Evolutionary conservation across 2,329 filamentous ascomycete genomes (phyloP).

Genomic region (Colletotrichum tanaceti): DNA sequence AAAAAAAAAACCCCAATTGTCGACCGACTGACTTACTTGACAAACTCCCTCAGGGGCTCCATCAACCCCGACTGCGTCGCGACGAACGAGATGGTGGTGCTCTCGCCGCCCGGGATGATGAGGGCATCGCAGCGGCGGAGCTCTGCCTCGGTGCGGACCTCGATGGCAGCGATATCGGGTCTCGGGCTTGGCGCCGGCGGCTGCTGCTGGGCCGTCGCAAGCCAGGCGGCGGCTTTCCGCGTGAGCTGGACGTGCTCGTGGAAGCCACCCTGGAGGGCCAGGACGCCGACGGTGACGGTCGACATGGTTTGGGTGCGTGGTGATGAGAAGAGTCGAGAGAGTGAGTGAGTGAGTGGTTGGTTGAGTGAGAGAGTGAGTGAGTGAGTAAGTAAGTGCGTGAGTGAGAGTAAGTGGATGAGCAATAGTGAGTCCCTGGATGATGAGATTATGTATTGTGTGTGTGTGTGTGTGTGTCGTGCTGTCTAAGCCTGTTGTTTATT

Average conservation of each 20-base stretch:
- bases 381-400: too few species aligned
- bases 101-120: constrained; percentile 93
- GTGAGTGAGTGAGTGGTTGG: too few species aligned
- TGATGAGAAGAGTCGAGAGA: too few species aligned
- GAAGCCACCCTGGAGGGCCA: constrained; percentile 92
- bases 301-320: constrained; percentile 7
- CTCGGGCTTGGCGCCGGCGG: constrained; percentile 41
- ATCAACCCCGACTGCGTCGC: constrained; percentile 84
- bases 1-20: background rate
- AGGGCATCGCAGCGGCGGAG: constrained; percentile 82
- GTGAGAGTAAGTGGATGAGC: too few species aligned
- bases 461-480: background rate
- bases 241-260: constrained; percentile 86
- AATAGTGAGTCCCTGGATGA: too few species aligned
- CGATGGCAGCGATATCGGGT: constrained; percentile 67
- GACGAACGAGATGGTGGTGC: constrained; percentile 90
- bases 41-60: constrained; percentile 87
- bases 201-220: constrained; percentile 48
- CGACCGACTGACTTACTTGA: constrained; percentile 75
- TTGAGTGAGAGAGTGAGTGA: too few species aligned
- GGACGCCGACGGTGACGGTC: constrained; percentile 66
- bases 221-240: constrained; percentile 69
- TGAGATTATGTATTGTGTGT: too few species aligned
- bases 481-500: background rate
- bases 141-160: constrained; percentile 82